phyloP scores from a whole-genome alignment of 2,329 filamentous ascomycete species.

The Taxawa tesnikishii region DNA sequence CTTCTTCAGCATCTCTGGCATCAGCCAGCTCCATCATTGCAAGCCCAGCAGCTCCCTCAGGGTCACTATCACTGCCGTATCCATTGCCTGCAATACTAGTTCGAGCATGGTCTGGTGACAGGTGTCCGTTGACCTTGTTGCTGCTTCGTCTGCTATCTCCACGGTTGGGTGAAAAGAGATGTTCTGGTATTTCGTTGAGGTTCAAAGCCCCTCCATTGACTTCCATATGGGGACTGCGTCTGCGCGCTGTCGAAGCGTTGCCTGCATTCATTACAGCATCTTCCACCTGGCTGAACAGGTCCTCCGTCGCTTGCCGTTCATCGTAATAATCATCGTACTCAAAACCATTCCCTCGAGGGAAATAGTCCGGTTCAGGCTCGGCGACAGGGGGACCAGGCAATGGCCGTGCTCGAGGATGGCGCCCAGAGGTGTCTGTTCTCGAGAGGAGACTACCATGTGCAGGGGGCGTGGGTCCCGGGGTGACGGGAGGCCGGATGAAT shows the following conservation, averaged over 20 bases:
- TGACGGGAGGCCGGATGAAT: constrained; percentile 22
- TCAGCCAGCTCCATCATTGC: constrained; percentile 77
- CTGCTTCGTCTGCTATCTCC: no score
- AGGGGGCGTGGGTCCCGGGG: constrained; percentile 38
- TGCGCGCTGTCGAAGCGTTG: constrained; percentile 6
- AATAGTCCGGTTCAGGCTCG: constrained; percentile 22
- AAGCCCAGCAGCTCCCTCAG: constrained; percentile 73
- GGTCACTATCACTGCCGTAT: constrained; percentile 67
- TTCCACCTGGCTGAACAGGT: constrained; percentile 46
- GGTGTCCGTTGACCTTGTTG: constrained; percentile 31
- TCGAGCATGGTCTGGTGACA: constrained; percentile 21
- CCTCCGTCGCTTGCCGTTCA: constrained; percentile 35
- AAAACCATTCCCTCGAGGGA: constrained; percentile 17
- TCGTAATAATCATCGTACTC: constrained; percentile 11
- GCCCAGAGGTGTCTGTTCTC: constrained; percentile 35
- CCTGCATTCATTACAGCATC: constrained; percentile 33
- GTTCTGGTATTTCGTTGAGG: constrained; percentile 12
- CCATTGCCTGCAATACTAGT: constrained; percentile 9
- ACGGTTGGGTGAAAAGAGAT: constrained; percentile 14
- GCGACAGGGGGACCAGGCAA: constrained; percentile 42
- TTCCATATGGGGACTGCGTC: constrained; percentile 23
- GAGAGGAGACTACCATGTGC: constrained; percentile 22
- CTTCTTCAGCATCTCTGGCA: constrained; percentile 54
- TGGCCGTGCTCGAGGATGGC: constrained; percentile 45
- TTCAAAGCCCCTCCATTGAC: constrained; percentile 20